Evolutionary conservation across 176 grass and related monocot species (phyloP).

Genomic region (Zoysia japonica): DNA sequence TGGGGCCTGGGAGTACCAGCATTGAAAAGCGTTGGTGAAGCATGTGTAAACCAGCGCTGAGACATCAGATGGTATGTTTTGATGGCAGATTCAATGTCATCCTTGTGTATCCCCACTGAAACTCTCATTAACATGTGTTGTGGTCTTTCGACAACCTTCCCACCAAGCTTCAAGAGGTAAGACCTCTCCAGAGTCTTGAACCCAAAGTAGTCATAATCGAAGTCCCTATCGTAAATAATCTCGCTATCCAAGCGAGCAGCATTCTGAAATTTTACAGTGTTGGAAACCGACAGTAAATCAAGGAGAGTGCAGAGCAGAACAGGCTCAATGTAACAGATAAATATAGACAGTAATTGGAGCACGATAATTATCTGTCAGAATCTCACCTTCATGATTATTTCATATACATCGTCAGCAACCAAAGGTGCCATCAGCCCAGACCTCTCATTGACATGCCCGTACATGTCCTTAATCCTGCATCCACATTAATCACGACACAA

Average conservation of each 20-base stretch:
- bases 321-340: background rate
- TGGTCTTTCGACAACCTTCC: slow-evolving; percentile 72
- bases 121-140: slow-evolving; percentile 99
- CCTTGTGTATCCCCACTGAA: slow-evolving; percentile 93
- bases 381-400: slow-evolving; percentile 93
- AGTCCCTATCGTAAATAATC: slow-evolving; percentile 98
- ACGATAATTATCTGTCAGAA: background rate
- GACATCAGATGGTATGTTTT: slow-evolving; percentile 93
- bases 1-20: slow-evolving; percentile 89
- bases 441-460: slow-evolving; percentile 67
- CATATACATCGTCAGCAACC: slow-evolving; percentile 77
- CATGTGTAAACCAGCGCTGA: slow-evolving; percentile 97
- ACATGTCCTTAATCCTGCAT: slow-evolving; percentile 87
- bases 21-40: slow-evolving; percentile 90
- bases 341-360: background rate
- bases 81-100: slow-evolving; percentile 79
- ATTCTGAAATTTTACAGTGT: slow-evolving; percentile 59
- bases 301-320: background rate
- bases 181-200: slow-evolving; percentile 98
- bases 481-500: slow-evolving; percentile 9
- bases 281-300: background rate
- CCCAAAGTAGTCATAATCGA: slow-evolving; percentile 95
- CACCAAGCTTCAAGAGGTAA: slow-evolving; percentile 75
- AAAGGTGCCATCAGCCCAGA: slow-evolving; percentile 76
- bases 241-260: slow-evolving; percentile 81